A percentile compares a stretch with the other conserved stretches of the same genome.
Evolutionary conservation across 2,329 filamentous ascomycete species (phyloP).

Genomic region (Grosmannia huntii): DNA sequence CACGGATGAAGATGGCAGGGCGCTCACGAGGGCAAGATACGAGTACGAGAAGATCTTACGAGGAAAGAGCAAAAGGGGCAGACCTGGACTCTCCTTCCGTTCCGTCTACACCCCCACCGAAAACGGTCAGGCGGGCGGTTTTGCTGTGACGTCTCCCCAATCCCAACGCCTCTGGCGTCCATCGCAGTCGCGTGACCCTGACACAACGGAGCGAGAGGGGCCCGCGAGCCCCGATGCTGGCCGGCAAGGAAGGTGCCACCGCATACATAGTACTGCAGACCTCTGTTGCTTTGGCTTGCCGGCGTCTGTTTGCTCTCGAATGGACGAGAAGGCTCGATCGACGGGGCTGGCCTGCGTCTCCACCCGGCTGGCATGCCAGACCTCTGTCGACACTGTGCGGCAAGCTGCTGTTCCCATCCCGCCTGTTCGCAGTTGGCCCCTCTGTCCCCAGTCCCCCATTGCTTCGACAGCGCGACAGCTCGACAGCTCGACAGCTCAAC

Average conservation of each 20-base stretch:
- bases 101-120: too few species aligned
- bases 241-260: not conserved
- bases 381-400: not conserved
- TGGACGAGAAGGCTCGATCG: not conserved
- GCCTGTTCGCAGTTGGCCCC: not conserved
- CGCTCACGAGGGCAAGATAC: too few species aligned
- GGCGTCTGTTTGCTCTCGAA: too few species aligned
- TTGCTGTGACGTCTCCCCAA: not conserved
- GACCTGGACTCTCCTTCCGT: too few species aligned
- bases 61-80: too few species aligned
- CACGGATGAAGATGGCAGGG: too few species aligned
- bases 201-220: not conserved
- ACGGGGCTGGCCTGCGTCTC: not conserved
- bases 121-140: constrained; percentile 4
- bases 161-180: too few species aligned
- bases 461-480: too few species aligned
- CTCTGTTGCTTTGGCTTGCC: too few species aligned
- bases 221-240: not conserved
- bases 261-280: not conserved
- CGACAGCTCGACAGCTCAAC: too few species aligned
- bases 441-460: not conserved
- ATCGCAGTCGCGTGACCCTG: constrained; percentile 4
- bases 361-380: not conserved
- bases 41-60: too few species aligned
- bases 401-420: not conserved